These are phyloP conservation scores for Gastroboletus turbinatus DNA, from an alignment of 1,284 basidiomycete species.

Conservation along the genomic window DNA sequence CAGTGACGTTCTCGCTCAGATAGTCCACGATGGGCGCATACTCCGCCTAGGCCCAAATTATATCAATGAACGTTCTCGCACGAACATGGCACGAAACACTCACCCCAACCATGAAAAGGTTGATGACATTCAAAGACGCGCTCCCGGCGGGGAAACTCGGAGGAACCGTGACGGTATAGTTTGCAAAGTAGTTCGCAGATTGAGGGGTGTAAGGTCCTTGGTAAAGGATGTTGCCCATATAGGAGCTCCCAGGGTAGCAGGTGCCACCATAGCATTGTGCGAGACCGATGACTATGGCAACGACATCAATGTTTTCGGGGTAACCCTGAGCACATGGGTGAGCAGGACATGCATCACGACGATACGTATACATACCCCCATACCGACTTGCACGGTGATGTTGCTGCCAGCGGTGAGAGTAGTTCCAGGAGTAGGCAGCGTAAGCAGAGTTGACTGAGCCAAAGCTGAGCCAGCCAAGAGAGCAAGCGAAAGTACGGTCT, in stretches of 20 bases:
- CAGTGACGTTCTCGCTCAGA: conserved; percentile 22
- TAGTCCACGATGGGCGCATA: conserved; percentile 22
- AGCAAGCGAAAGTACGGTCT: conserved; percentile 12
- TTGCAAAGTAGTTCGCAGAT: not conserved
- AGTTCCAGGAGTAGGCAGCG: conserved; percentile 7
- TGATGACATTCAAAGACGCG: conserved; percentile 25
- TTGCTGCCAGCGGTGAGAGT: conserved; percentile 11
- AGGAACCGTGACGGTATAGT: conserved; percentile 27
- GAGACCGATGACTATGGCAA: conserved; percentile 29
- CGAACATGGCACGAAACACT: conserved; percentile 2
- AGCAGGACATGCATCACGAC: not conserved
- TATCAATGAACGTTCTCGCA: conserved; percentile 1
- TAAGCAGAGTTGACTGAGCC: conserved; percentile 22
- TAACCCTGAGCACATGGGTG: conserved; percentile 12
- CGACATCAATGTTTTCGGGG: conserved; percentile 25
- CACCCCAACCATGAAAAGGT: conserved; percentile 31
- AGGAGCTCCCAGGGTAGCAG: conserved; percentile 17
- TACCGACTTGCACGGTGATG: conserved; percentile 21
- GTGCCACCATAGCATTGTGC: conserved; percentile 10
- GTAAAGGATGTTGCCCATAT: conserved; percentile 25
- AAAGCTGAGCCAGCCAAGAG: conserved; percentile 13
- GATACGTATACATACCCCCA: conserved; percentile 18
- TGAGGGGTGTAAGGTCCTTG: conserved; percentile 20
- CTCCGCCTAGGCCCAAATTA: conserved; percentile 9
- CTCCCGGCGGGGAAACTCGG: conserved; percentile 2